Base-by-base conservation (phyloP, 179 eudicot species). In the Beta lomatogona region DNA sequence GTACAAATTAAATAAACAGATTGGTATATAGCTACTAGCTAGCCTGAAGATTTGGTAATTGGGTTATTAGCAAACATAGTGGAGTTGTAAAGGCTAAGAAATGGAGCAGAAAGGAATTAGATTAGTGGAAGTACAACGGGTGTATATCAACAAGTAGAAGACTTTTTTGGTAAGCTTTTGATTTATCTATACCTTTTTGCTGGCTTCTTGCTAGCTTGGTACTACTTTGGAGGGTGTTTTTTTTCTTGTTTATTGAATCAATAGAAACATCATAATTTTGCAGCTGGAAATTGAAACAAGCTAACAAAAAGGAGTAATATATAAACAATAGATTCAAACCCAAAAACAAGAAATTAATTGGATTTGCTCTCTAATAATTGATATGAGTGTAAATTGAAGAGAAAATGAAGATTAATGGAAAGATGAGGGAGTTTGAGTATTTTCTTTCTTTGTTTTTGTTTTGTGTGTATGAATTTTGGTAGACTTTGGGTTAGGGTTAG, bases 91-190 rank as follows among this genome's bases (percentile, higher is more conserved):
- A 80, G 73, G 79, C 18, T 80, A 64, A 52, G 66, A 36, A 65
- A 64, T 31, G 50, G 64, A 69, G 76, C 75, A 70, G 79, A 77
- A 77, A 77, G 79, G 59, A 22, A 48, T 77, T 46, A 61, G 36
- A 80, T 75, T 81, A 81, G 83, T 81, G 83, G 83, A 81, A 81
- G 59, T 81, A 81, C 83, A 66, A 57, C 60, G 77, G 69, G 53
- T 59, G 71, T 44, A 15, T 50, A 31, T 66, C 18, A 69, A 41
- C 41, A 68, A 69, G 22, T 9, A 69, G 73, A 69, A 41, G 73
- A 69, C 73, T 69, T 69, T 69, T 69, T 18, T 44, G 14, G 41
- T 9, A 10, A 41, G 25, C 75, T 12, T 45, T 46, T 45, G 19
- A 19, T 70, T 70, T 68, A 15, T 71, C 10, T 46, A 0, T 18